phyloP scores from a whole-genome alignment of 306 rosid species.

The Cucurbita pepo region DNA sequence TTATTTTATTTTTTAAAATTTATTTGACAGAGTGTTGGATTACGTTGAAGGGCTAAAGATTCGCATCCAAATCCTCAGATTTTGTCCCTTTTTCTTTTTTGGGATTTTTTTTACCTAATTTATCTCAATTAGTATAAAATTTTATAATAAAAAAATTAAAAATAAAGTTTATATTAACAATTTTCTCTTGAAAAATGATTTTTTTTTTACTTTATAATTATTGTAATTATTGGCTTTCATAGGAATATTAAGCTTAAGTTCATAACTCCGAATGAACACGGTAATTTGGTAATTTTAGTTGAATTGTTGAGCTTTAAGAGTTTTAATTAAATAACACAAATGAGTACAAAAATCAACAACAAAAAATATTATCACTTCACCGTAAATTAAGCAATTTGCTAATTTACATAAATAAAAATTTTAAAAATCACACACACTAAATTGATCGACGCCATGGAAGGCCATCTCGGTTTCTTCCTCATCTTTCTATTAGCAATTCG shows the following conservation, averaged over 20 bases:
- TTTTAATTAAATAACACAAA: neutral
- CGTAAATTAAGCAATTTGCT: neutral
- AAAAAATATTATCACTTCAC: neutral
- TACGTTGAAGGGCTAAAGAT: neutral
- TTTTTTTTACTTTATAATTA: too few relatives aligned
- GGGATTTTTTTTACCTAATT: neutral
- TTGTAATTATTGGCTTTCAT: too few relatives aligned
- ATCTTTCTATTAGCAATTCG: neutral
- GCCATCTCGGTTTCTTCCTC: neutral
- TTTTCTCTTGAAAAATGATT: too few relatives aligned
- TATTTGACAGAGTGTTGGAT: neutral
- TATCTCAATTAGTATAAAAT: too few relatives aligned
- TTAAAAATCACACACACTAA: neutral
- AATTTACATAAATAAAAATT: neutral
- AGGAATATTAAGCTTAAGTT: too few relatives aligned
- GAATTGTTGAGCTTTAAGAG: too few relatives aligned
- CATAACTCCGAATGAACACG: too few relatives aligned
- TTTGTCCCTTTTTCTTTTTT: neutral
- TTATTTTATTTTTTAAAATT: neutral
- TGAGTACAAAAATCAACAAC: neutral
- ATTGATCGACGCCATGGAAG: neutral
- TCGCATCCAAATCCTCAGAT: neutral
- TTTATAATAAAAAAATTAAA: too few relatives aligned
- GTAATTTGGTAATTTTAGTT: too few relatives aligned
- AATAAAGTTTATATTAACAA: too few relatives aligned